Conservation (phyloP, 106 monocot genomes). For the Agapanthus africanus region DNA sequence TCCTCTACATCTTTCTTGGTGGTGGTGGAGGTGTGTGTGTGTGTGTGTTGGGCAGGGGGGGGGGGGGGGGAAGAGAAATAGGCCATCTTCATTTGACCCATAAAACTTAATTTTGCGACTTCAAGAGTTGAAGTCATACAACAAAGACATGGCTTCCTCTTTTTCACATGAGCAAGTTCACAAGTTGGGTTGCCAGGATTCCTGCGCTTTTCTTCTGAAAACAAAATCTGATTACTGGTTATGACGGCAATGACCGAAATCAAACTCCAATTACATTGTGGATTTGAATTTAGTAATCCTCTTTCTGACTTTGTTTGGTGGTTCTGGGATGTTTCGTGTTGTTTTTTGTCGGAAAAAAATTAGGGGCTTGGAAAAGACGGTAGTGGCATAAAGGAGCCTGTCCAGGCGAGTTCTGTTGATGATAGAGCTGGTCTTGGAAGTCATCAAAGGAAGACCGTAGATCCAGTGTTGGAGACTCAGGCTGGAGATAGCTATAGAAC, state of each 20-base stretch:
- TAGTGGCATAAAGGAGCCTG: slow-evolving; percentile 91
- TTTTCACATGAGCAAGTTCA: neutral
- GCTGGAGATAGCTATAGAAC: slow-evolving; percentile 91
- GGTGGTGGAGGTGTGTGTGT: no score
- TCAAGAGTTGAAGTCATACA: neutral
- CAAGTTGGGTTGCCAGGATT: neutral
- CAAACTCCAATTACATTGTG: neutral
- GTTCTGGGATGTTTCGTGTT: neutral
- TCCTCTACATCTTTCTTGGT: no score
- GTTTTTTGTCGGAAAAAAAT: neutral
- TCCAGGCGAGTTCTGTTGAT: slow-evolving; percentile 65
- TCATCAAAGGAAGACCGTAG: slow-evolving; percentile 57
- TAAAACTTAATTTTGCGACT: neutral
- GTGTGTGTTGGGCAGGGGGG: no score
- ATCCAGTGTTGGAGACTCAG: slow-evolving; percentile 71
- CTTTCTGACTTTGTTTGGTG: slow-evolving; percentile 9
- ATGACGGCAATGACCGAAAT: neutral
- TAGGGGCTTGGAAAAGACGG: slow-evolving; percentile 96
- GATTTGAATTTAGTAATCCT: slow-evolving; percentile 4
- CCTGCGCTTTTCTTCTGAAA: neutral
- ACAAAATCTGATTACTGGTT: neutral
- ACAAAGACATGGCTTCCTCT: no score
- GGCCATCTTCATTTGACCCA: no score
- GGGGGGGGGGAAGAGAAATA: no score
- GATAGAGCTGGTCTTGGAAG: slow-evolving; percentile 88